Evolutionary conservation across 164 flowering plant species (phyloP).

Genomic region (Liquidambar formosana): DNA sequence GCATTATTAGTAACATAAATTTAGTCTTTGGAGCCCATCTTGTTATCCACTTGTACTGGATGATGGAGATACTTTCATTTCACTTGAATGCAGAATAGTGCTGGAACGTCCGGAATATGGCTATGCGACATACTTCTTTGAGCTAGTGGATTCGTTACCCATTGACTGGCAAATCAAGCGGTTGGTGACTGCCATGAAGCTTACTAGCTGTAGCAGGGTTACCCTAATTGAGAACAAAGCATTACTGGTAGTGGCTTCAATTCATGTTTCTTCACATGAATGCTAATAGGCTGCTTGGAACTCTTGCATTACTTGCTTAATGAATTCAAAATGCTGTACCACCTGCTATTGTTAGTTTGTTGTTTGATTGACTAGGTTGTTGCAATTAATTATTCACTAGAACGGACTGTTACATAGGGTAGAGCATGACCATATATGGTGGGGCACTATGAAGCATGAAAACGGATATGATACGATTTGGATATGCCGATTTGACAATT

Average conservation of each 20-base stretch:
- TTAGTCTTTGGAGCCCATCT: background rate
- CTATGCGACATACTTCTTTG: constrained; percentile 97
- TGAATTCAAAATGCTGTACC: background rate
- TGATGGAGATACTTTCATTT: constrained; percentile 6
- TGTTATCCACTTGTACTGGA: background rate
- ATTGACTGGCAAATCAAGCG: constrained; percentile 86
- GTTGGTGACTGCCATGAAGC: constrained; percentile 79
- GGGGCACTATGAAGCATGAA: no score
- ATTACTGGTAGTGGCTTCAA: constrained; percentile 47
- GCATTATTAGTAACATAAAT: background rate
- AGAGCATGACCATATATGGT: background rate
- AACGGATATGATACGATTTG: no score
- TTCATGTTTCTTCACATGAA: background rate
- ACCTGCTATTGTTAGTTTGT: background rate
- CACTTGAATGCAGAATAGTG: constrained; percentile 64
- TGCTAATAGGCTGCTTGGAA: background rate
- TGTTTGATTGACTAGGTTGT: background rate
- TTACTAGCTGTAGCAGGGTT: constrained; percentile 62
- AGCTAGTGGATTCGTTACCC: constrained; percentile 60
- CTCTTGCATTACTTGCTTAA: background rate
- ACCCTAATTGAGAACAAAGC: constrained; percentile 77
- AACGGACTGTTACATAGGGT: background rate
- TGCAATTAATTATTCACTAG: background rate
- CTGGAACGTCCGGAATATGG: constrained; percentile 98
- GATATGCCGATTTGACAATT: no score